Conservation (phyloP, 1,139 yeast genomes). For the Yamadazyma oceani region DNA sequence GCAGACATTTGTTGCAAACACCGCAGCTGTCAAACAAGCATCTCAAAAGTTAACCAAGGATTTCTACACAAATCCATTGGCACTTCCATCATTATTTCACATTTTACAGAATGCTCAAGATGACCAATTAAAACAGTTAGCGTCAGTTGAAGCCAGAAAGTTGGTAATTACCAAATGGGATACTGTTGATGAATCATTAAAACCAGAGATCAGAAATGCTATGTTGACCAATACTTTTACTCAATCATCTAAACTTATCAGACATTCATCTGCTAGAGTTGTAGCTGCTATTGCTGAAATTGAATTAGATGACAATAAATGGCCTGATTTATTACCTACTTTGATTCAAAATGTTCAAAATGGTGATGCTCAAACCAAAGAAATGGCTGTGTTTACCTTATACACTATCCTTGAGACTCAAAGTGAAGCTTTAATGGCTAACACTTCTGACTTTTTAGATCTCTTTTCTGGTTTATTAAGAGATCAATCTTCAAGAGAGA, state of each 20-base stretch:
- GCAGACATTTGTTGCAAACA: constrained; percentile 75
- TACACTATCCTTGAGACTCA: constrained; percentile 78
- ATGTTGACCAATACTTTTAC: constrained; percentile 69
- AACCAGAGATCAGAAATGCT: constrained; percentile 63
- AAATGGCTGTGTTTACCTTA: constrained; percentile 80
- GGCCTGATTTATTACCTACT: constrained; percentile 78
- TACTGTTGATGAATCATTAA: constrained; percentile 48
- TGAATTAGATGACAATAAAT: constrained; percentile 64
- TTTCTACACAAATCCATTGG: constrained; percentile 67
- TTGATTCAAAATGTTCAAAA: constrained; percentile 71
- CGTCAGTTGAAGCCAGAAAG: constrained; percentile 95
- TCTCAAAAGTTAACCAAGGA: constrained; percentile 72
- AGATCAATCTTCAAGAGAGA: constrained; percentile 67
- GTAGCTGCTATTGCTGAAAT: constrained; percentile 80
- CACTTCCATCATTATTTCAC: constrained; percentile 82
- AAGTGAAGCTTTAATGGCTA: constrained; percentile 59
- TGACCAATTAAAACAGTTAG: constrained; percentile 72
- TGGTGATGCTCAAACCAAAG: constrained; percentile 63
- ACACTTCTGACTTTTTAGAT: constrained; percentile 65
- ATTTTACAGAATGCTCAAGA: constrained; percentile 68
- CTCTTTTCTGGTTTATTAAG: constrained; percentile 67
- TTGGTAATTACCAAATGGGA: constrained; percentile 76
- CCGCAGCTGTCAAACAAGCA: constrained; percentile 79
- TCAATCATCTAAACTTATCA: constrained; percentile 57
- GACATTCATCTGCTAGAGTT: constrained; percentile 89